A percentile compares a stretch with the other conserved stretches of the same genome.
phyloP scores from a whole-genome alignment of 352 stramenopile species.

The Phytopythium cucurbitacearum region DNA sequence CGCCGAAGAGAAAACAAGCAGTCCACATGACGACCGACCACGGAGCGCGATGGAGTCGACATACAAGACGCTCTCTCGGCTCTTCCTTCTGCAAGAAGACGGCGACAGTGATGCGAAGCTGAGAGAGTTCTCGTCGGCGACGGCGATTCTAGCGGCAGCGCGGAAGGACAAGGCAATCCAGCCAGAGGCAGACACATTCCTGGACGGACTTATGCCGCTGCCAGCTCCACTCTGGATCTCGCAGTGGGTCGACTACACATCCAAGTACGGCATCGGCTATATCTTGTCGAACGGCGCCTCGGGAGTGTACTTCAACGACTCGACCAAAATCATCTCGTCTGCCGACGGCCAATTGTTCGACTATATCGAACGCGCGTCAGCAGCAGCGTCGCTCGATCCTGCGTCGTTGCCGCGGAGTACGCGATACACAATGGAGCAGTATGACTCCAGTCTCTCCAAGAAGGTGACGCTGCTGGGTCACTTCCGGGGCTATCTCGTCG shows the following conservation, averaged over 20 bases:
- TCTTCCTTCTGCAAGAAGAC: constrained; percentile 68
- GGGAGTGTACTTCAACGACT: constrained; percentile 99
- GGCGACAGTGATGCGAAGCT: constrained; percentile 29
- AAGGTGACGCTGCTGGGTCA: constrained; percentile 98
- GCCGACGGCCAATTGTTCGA: constrained; percentile 86
- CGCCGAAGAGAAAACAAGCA: neutral
- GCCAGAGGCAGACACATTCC: constrained; percentile 37
- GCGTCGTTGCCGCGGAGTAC: constrained; percentile 27
- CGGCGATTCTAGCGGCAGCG: constrained; percentile 50
- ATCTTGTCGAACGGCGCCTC: constrained; percentile 93
- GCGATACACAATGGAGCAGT: constrained; percentile 49
- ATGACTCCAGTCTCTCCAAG: constrained; percentile 91
- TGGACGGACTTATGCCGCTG: constrained; percentile 12
- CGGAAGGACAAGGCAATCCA: constrained; percentile 64
- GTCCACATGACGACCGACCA: constrained; percentile 5
- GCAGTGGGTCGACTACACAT: constrained; percentile 98
- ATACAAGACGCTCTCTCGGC: constrained; percentile 46
- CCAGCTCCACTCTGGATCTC: constrained; percentile 90
- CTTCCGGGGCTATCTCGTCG: constrained; percentile 96
- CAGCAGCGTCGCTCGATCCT: constrained; percentile 15
- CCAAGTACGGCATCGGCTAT: constrained; percentile 99
- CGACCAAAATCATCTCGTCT: constrained; percentile 96
- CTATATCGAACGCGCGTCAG: constrained; percentile 92
- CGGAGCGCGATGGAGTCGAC: constrained; percentile 44
- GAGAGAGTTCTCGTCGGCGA: constrained; percentile 53